Conservation (phyloP, 2,329 filamentous ascomycete genomes). For the Colletotrichum gigasporum region DNA sequence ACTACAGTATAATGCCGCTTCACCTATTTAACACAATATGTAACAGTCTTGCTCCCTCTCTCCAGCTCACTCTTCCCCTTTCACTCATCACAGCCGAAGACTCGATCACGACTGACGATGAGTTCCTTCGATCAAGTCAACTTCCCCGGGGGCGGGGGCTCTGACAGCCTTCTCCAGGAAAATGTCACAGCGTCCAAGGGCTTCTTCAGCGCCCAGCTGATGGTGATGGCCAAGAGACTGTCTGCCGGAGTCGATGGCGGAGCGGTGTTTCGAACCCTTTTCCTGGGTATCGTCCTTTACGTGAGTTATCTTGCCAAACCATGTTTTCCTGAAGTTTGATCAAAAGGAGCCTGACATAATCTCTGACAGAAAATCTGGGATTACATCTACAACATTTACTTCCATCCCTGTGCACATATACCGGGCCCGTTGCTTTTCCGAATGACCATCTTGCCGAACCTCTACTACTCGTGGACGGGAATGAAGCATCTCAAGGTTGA, state of each 20-base stretch:
- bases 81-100: neutral
- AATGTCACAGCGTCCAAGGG: neutral
- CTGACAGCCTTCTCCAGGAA: neutral
- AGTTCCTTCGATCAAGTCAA: neutral
- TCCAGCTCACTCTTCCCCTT: neutral
- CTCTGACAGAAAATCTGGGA: neutral
- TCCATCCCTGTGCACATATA: neutral
- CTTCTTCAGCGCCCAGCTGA: neutral
- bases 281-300: neutral
- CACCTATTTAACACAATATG: neutral
- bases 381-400: neutral
- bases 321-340: neutral
- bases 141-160: neutral
- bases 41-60: neutral
- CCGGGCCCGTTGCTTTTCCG: neutral
- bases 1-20: neutral
- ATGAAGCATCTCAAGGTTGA: neutral
- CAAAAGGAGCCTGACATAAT: neutral
- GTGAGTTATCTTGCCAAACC: neutral
- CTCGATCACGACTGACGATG: neutral
- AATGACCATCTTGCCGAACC: neutral
- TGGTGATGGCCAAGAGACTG: neutral
- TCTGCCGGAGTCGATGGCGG: neutral
- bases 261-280: neutral
- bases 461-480: neutral